Base-by-base conservation (phyloP, 306 rosid species). In the Arachis stenosperma region DNA sequence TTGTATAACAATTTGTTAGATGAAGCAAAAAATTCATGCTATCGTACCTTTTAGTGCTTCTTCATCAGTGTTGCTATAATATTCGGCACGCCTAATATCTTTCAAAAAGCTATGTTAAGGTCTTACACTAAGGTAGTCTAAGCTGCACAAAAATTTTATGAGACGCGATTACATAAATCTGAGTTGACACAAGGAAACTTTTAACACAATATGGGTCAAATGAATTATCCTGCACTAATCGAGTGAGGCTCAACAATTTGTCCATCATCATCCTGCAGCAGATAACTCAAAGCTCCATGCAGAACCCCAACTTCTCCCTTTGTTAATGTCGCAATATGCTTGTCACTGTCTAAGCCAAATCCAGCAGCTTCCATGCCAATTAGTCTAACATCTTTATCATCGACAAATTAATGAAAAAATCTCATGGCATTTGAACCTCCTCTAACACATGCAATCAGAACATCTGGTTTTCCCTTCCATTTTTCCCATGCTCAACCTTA, bases 111-210 rank as follows among this genome's bases (percentile, higher is more conserved):
- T 94, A 44, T 94, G 97, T 83, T 94, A 97, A 0, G 98, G 98
- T 54, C 98, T 97, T 27, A 94, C 98, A 65, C 98, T 97, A 67
- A 97, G 98, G 87, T 94, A 94, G 84, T 94, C 98, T 96, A 94
- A 84, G 52, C 97, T 93, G 79, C 67, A 81, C 42, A 40, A 36
- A 61, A 77, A 8, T 65, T 36, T 27, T 58, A 51, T 40, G 13
- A 76, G 30, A 86, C 9, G 63, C 40, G 40, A 42, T 13, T 14
- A 48, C 56, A 40, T 14, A 50, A 53, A 48, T 40, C 36, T 9
- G 46, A 62, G 74, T 8, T 64, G 39, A 46, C 37, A 66, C 58
- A 64, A 53, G 36, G 61, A 61, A 83, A 51, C 11, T 39, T n/a
- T 50, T 22, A 46, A 57, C 1, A 12, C 48, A 70, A 76, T 50